Evolutionary conservation across 305 asterid genomes (phyloP), one percentile per base, ranked within the genome.

Genomic region (Solanum aculeatissimum): DNA sequence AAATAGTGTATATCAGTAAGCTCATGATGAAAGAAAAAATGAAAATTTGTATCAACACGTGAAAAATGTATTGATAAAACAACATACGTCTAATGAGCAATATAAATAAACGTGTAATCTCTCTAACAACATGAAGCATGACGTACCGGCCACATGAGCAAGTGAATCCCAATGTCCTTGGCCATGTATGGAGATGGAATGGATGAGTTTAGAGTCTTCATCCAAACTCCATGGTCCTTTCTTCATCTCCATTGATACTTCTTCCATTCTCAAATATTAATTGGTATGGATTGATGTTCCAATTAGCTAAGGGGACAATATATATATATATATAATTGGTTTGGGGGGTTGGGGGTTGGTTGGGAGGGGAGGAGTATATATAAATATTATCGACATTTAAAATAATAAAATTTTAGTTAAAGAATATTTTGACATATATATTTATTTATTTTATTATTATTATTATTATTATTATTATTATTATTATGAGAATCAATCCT

Each of bases 151-250:
- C 23, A 21, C 18, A 4, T 55, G 85, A 40, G 91, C 85, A 12
- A 87, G 71, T 42, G 81, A 62, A 38, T 82, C 49, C 91, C 91
- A 89, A 13, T 47, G 86, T 53, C 89, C 88, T 18, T 69, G 87
- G 25, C 91, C 91, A 54, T 81, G 80, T 47, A 54, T 2, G 80
- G 84, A 4, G n/a, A 89, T 78, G 78, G 54, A 85, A 58, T 70
- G 69, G 75, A 81, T 82, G 82, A 89, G 90, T 49, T 55, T 78
- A 1, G 70, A 55, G 86, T 89, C 90, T 69, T 89, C 91, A 65
- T 89, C 84, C 3, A 40, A 5, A 63, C 86, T 83, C 91, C 91
- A 89, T 3, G 85, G 65, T 18, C 89, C 89, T 77, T 84, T 89
- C 74, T 53, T 85, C 53, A 87, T 65, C 23, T 68, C 84, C 29